phyloP scores from a whole-genome alignment of 1,139 yeast genomes.

The Suhomyces atakaporum region DNA sequence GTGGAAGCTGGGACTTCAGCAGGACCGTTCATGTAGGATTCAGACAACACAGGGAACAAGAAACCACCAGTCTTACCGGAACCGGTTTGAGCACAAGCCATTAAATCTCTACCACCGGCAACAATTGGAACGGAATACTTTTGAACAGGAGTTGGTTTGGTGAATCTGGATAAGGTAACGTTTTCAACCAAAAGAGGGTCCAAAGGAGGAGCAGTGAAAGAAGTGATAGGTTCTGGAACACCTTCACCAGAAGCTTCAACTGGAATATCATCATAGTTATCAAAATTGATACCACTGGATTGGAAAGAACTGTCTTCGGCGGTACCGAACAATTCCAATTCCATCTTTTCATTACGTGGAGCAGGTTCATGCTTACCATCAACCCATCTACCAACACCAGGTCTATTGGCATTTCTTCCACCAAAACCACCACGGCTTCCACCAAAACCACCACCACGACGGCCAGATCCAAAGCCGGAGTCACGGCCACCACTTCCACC shows the following conservation, averaged over 20 bases:
- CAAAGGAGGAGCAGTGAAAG: conserved; percentile 91
- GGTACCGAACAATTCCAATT: conserved; percentile 82
- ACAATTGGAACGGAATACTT: conserved; percentile 93
- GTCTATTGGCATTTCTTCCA: conserved; percentile 31
- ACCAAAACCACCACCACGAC: conserved; percentile 37
- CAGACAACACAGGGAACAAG: conserved; percentile 92
- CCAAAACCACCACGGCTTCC: conserved; percentile 22
- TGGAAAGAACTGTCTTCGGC: conserved; percentile 81
- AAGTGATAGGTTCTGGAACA: conserved; percentile 89
- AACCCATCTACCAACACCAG: conserved; percentile 72
- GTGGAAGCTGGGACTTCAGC: conserved; percentile 82
- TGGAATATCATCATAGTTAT: conserved; percentile 96
- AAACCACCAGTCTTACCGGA: conserved; percentile 99
- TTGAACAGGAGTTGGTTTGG: conserved; percentile 91
- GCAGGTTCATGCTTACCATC: conserved; percentile 92
- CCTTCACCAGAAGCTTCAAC: conserved; percentile 96
- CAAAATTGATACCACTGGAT: conserved; percentile 97
- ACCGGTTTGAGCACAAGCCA: conserved; percentile 99
- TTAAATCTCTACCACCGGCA: conserved; percentile 86
- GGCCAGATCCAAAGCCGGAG: conserved; percentile 29
- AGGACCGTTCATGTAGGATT: conserved; percentile 87
- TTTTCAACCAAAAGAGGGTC: conserved; percentile 85
- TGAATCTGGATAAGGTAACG: conserved; percentile 79
- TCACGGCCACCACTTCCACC: too few species aligned
- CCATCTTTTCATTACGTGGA: conserved; percentile 66